Evolutionary conservation across 768 basidiomycete genomes (phyloP).

Genomic region (Panaeolus papilionaceus): DNA sequence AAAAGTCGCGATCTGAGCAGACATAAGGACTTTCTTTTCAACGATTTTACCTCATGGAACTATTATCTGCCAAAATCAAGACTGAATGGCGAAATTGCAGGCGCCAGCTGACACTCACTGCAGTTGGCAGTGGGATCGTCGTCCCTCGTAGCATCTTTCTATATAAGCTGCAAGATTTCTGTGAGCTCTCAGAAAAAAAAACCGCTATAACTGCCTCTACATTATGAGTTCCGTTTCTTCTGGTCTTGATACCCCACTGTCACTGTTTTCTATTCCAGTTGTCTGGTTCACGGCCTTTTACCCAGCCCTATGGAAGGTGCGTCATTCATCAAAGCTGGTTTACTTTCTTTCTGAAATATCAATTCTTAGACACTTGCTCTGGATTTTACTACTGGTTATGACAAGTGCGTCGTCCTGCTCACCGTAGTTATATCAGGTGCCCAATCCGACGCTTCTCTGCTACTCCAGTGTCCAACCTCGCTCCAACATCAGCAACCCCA

Average conservation of each 20-base stretch:
- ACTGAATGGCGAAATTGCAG: too few relatives aligned
- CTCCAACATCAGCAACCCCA: neutral
- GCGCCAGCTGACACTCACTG: too few relatives aligned
- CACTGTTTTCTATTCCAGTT: neutral
- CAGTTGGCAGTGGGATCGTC: too few relatives aligned
- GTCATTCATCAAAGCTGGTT: neutral
- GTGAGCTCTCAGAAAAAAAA: neutral
- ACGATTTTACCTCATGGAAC: too few relatives aligned
- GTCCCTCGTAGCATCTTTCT: too few relatives aligned
- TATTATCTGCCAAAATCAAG: too few relatives aligned
- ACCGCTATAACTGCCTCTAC: neutral
- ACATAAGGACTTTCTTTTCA: too few relatives aligned
- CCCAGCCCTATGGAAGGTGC: neutral
- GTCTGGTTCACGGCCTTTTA: neutral
- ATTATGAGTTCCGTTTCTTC: conserved; percentile 8
- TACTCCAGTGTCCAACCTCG: neutral
- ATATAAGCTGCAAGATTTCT: too few relatives aligned
- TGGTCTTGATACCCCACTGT: neutral
- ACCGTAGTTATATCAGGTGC: neutral
- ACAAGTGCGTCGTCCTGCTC: neutral
- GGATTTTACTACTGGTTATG: neutral
- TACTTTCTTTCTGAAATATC: neutral
- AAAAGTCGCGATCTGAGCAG: too few relatives aligned
- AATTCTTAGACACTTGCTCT: neutral
- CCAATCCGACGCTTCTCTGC: neutral